Conservation (phyloP, 2,329 filamentous ascomycete genomes). For the Cytospora paraplurivora region DNA sequence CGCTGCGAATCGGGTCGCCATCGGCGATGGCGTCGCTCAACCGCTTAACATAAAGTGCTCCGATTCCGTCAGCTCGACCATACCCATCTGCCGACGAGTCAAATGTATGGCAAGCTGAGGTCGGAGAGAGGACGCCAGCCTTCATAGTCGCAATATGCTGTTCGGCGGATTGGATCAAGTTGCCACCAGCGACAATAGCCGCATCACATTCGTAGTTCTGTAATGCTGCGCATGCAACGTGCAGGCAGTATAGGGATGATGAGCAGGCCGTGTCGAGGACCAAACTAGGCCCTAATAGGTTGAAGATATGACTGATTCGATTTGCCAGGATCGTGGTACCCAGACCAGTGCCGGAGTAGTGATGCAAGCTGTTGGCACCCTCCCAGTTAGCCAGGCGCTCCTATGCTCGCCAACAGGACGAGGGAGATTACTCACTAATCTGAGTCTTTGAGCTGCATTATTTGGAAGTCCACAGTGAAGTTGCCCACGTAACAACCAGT, state of each 20-base stretch:
- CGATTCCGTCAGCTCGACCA: slow-evolving; percentile 54
- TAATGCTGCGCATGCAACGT: slow-evolving; percentile 27
- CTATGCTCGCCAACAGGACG: no score
- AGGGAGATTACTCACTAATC: no score
- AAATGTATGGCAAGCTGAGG: slow-evolving; percentile 36
- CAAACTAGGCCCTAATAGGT: slow-evolving; percentile 37
- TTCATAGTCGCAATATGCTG: slow-evolving; percentile 24
- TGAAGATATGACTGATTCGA: slow-evolving; percentile 39
- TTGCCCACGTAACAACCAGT: slow-evolving; percentile 14
- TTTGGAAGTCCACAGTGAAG: not conserved
- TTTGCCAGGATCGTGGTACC: slow-evolving; percentile 35
- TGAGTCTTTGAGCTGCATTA: not conserved
- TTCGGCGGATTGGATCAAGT: slow-evolving; percentile 24
- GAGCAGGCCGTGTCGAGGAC: slow-evolving; percentile 40
- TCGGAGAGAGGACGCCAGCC: slow-evolving; percentile 27
- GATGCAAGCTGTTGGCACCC: not conserved
- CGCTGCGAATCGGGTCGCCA: slow-evolving; percentile 42
- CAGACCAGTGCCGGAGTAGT: not conserved
- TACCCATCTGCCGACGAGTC: slow-evolving; percentile 51
- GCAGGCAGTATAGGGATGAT: slow-evolving; percentile 34
- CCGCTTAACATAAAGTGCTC: slow-evolving; percentile 52
- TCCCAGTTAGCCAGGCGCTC: no score
- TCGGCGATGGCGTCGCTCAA: slow-evolving; percentile 49
- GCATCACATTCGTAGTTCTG: slow-evolving; percentile 32
- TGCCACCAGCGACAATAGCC: slow-evolving; percentile 34